These are phyloP conservation scores for Schizonepeta tenuifolia DNA, from an alignment of 257 asterid genomes.

Conservation along the genomic window DNA sequence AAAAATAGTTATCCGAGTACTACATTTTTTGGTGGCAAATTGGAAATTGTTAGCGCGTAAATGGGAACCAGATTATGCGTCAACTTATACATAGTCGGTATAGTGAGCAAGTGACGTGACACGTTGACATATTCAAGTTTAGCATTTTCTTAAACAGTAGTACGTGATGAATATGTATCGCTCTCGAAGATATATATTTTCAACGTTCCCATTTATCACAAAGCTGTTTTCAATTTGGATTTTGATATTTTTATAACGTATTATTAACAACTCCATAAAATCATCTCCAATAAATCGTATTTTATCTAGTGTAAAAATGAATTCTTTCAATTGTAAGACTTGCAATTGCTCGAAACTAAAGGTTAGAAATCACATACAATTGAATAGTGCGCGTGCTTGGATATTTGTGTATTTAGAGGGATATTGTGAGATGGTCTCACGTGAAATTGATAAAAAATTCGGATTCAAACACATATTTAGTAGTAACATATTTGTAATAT, in stretches of 20 bases:
- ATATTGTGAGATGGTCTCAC: too few relatives aligned
- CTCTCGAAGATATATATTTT: not conserved
- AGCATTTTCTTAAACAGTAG: conserved; percentile 22
- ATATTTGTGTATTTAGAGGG: too few relatives aligned
- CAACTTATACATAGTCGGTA: not conserved
- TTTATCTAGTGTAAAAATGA: too few relatives aligned
- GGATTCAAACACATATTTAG: too few relatives aligned
- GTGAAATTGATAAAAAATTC: too few relatives aligned
- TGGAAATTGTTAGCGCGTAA: not conserved
- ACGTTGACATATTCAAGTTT: not conserved
- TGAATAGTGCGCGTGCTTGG: too few relatives aligned
- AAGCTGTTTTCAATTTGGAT: not conserved
- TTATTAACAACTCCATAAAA: not conserved
- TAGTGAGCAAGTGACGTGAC: conserved; percentile 2
- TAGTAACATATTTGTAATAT: too few relatives aligned
- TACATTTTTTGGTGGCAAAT: not conserved
- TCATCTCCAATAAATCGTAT: too few relatives aligned
- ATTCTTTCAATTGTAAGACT: not conserved
- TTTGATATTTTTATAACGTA: too few relatives aligned
- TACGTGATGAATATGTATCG: conserved; percentile 2
- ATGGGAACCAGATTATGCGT: conserved; percentile 10
- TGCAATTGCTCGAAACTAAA: too few relatives aligned
- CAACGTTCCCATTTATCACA: conserved; percentile 31
- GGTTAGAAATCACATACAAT: too few relatives aligned
- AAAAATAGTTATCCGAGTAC: not conserved